Evolutionary conservation across 768 basidiomycete species (phyloP).

Genomic region (Xerocomus spinulosus): DNA sequence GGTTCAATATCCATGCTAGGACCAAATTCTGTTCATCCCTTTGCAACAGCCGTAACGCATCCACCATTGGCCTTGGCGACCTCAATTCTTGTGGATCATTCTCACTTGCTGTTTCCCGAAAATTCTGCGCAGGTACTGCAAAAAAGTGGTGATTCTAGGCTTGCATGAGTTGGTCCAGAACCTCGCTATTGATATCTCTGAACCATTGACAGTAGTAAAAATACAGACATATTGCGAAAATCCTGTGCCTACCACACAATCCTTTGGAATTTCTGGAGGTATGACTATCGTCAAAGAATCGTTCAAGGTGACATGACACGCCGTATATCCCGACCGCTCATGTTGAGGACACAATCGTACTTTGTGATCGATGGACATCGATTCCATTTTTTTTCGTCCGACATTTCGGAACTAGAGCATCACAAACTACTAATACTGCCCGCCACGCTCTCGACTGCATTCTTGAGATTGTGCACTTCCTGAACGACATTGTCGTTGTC

Average conservation of each 20-base stretch:
- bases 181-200: too few species aligned
- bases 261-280: too few species aligned
- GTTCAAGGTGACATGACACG: too few species aligned
- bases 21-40: slow-evolving; percentile 13
- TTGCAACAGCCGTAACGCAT: not conserved
- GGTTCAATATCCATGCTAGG: slow-evolving; percentile 1
- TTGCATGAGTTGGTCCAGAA: too few species aligned
- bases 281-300: too few species aligned
- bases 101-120: not conserved
- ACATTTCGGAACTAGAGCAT: too few species aligned
- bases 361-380: too few species aligned
- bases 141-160: not conserved
- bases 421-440: slow-evolving; percentile 46
- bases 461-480: slow-evolving; percentile 63
- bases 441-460: slow-evolving; percentile 66
- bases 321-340: too few species aligned
- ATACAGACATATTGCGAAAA: too few species aligned
- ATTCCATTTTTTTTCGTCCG: not conserved
- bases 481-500: slow-evolving; percentile 80
- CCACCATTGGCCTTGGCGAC: not conserved
- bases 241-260: too few species aligned
- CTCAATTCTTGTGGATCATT: not conserved
- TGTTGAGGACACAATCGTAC: too few species aligned
- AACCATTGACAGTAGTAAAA: too few species aligned
- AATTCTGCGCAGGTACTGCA: not conserved